phyloP scores from a whole-genome alignment of 192 early-diverging fungal species.

The Entomortierella lignicola region DNA sequence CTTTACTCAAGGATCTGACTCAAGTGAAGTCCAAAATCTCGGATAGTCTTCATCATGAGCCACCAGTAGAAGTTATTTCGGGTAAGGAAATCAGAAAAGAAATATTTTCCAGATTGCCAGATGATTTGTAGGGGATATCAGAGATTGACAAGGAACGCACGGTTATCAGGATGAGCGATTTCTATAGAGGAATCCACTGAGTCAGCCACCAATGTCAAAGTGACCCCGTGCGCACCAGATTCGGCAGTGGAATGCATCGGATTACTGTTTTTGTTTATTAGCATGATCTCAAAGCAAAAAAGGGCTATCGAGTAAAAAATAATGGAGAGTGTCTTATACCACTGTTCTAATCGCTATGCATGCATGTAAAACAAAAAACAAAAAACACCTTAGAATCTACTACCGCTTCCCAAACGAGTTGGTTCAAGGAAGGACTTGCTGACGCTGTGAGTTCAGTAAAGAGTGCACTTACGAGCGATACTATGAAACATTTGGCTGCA shows the following conservation, averaged over 20 bases:
- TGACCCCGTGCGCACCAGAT: neutral
- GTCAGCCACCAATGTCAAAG: neutral
- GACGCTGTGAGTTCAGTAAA: constrained; percentile 1
- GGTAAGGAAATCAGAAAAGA: neutral
- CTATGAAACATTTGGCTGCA: constrained; percentile 79
- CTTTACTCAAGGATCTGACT: constrained; percentile 33
- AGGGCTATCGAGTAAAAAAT: too few relatives aligned
- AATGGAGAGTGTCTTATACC: too few relatives aligned
- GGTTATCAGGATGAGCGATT: too few relatives aligned
- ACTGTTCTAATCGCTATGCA: too few relatives aligned
- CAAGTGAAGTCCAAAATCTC: constrained; percentile 35
- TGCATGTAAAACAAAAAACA: too few relatives aligned
- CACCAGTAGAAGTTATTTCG: constrained; percentile 1
- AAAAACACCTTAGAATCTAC: too few relatives aligned
- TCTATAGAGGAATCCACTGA: too few relatives aligned
- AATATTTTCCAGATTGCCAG: neutral
- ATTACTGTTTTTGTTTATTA: neutral
- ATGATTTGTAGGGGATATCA: too few relatives aligned
- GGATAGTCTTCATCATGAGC: constrained; percentile 42
- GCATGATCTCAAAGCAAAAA: too few relatives aligned
- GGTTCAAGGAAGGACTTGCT: neutral
- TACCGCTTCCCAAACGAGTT: too few relatives aligned
- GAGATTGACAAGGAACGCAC: too few relatives aligned
- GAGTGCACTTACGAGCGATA: constrained; percentile 59
- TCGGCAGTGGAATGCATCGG: neutral